phyloP scores from a whole-genome alignment of 345 rosid species.

The Gossypium rotundifolium region DNA sequence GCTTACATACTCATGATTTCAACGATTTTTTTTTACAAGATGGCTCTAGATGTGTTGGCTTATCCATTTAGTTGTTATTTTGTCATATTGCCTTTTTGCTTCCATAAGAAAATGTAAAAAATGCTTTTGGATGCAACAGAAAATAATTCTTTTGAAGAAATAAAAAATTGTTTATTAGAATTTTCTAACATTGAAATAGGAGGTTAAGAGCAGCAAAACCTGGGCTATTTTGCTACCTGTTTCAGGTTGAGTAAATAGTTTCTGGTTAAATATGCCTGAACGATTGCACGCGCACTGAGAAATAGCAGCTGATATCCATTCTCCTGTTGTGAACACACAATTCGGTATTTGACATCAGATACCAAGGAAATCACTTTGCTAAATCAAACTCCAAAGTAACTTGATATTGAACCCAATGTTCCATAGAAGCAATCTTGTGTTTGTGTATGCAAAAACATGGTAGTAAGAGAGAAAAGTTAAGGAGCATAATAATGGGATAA shows the following conservation, averaged over 20 bases:
- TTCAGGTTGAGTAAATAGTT: slow-evolving; percentile 72
- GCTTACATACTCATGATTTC: background rate
- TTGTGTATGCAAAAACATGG: background rate
- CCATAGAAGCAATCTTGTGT: background rate
- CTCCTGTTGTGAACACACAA: slow-evolving; percentile 49
- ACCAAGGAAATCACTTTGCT: background rate
- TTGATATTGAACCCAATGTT: background rate
- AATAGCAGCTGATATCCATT: slow-evolving; percentile 92
- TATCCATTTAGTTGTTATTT: background rate
- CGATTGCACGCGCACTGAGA: slow-evolving; percentile 93
- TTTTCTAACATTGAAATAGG: background rate
- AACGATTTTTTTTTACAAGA: background rate
- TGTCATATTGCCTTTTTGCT: background rate
- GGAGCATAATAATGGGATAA: background rate
- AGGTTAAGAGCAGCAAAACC: background rate
- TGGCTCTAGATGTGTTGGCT: background rate
- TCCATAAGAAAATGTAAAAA: background rate
- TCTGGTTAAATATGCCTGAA: slow-evolving; percentile 89
- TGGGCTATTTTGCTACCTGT: slow-evolving; percentile 42
- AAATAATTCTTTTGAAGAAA: background rate
- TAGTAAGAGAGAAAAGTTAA: background rate
- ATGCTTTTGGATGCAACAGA: background rate
- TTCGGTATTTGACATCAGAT: background rate
- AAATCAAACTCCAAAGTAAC: background rate
- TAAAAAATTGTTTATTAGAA: background rate